Conservation (phyloP, 441 rosid genomes). For the Croton laevigatus region DNA sequence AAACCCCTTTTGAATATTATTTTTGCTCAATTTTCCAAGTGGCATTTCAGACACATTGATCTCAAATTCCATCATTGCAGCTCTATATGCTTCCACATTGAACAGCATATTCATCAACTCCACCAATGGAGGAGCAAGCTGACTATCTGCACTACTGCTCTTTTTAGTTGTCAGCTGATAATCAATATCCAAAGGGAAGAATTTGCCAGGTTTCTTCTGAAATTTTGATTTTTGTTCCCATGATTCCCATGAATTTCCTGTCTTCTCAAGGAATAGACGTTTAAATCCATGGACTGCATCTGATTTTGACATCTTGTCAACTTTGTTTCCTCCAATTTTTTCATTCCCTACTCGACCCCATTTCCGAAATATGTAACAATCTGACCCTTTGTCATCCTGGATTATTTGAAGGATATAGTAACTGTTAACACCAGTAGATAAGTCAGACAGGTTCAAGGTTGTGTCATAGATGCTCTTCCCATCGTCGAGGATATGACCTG, state of each 20-base stretch:
- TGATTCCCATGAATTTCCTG: slow-evolving; percentile 87
- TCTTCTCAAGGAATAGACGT: slow-evolving; percentile 83
- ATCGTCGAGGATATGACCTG: slow-evolving; percentile 93
- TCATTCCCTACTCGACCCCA: slow-evolving; percentile 97
- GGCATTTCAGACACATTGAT: slow-evolving; percentile 98
- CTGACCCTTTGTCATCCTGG: slow-evolving; percentile 80
- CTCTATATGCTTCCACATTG: slow-evolving; percentile 89
- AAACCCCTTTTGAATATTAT: slow-evolving; percentile 86
- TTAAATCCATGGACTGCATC: slow-evolving; percentile 78
- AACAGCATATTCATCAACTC: slow-evolving; percentile 90
- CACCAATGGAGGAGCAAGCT: slow-evolving; percentile 61
- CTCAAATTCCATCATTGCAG: slow-evolving; percentile 98
- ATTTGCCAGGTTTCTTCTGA: slow-evolving; percentile 80
- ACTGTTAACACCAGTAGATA: slow-evolving; percentile 92
- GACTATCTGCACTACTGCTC: slow-evolving; percentile 35
- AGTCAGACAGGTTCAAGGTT: slow-evolving; percentile 91
- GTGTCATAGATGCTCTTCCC: slow-evolving; percentile 86
- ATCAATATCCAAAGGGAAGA: slow-evolving; percentile 94
- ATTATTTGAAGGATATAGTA: slow-evolving; percentile 92
- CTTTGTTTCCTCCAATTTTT: slow-evolving; percentile 75
- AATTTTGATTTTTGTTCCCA: slow-evolving; percentile 85
- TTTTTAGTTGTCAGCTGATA: slow-evolving; percentile 52
- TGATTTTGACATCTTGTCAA: slow-evolving; percentile 71
- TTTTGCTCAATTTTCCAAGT: slow-evolving; percentile 93
- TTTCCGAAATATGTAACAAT: slow-evolving; percentile 77